Percentiles rank a stretch among this genome's conserved stretches.
phyloP scores from a whole-genome alignment of 768 basidiomycete genomes.

The Cystobasidium ongulense region DNA sequence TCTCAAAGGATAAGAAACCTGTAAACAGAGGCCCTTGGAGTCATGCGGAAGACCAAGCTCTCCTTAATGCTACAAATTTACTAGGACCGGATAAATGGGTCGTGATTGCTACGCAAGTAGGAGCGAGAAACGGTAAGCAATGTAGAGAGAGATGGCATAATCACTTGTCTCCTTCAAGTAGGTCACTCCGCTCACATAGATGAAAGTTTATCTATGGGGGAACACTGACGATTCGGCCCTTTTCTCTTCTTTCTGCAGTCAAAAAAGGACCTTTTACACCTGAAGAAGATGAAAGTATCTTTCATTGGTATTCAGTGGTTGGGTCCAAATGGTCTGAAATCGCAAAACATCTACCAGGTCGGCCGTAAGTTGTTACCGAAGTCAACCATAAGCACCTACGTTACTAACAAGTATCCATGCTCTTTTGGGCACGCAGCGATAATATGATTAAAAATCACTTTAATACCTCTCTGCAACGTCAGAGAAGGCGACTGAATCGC shows the following conservation, averaged over 20 bases:
- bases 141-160: slow-evolving; percentile 43
- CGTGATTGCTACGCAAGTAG: slow-evolving; percentile 36
- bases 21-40: slow-evolving; percentile 39
- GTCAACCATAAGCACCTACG: not conserved
- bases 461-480: slow-evolving; percentile 35
- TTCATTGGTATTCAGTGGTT: slow-evolving; percentile 31
- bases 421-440: slow-evolving; percentile 27
- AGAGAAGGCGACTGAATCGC: not conserved
- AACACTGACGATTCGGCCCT: too few relatives aligned
- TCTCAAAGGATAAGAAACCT: slow-evolving; percentile 31
- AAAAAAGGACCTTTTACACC: slow-evolving; percentile 39
- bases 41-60: slow-evolving; percentile 30
- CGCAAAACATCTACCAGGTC: slow-evolving; percentile 38
- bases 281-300: slow-evolving; percentile 38
- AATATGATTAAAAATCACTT: slow-evolving; percentile 42
- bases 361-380: slow-evolving; percentile 37
- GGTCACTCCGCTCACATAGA: too few relatives aligned
- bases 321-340: slow-evolving; percentile 42
- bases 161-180: slow-evolving; percentile 40
- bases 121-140: slow-evolving; percentile 40
- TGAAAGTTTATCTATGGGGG: too few relatives aligned
- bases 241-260: slow-evolving; percentile 26
- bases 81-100: slow-evolving; percentile 42
- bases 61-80: slow-evolving; percentile 32
- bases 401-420: not conserved